A percentile compares a stretch with the other conserved stretches of the same genome.
These are phyloP conservation scores for Yamadazyma buinensis DNA, from an alignment of 1,139 yeast genomes.

Conservation along the genomic window DNA sequence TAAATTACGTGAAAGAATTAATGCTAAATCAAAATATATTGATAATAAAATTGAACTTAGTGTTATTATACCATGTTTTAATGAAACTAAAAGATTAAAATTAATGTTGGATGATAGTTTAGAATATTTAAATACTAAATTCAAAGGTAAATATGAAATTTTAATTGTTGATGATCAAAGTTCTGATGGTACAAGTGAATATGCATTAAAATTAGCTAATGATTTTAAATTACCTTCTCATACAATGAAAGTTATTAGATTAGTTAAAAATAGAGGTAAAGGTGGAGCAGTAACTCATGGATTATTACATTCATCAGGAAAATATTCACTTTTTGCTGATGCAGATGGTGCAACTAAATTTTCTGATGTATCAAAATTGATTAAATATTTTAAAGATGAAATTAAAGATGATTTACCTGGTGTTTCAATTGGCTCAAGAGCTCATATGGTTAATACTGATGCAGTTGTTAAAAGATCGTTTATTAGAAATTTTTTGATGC, in stretches of 20 bases:
- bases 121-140: constrained; percentile 42
- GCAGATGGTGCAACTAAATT: constrained; percentile 97
- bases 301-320: constrained; percentile 69
- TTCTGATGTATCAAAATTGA: constrained; percentile 57
- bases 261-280: constrained; percentile 81
- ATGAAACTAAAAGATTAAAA: constrained; percentile 72
- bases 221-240: constrained; percentile 51
- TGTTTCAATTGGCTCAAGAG: constrained; percentile 87
- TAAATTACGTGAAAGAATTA: constrained; percentile 28
- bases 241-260: constrained; percentile 61
- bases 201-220: constrained; percentile 64
- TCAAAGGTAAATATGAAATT: constrained; percentile 57
- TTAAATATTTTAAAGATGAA: constrained; percentile 31
- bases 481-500: constrained; percentile 87
- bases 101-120: constrained; percentile 78
- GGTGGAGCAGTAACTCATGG: constrained; percentile 99
- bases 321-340: constrained; percentile 81
- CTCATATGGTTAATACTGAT: constrained; percentile 94
- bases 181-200: constrained; percentile 70
- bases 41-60: constrained; percentile 48
- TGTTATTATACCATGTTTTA: constrained; percentile 87
- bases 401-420: constrained; percentile 15
- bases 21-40: constrained; percentile 25
- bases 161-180: constrained; percentile 92
- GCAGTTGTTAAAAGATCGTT: constrained; percentile 93